Conservation (phyloP, 441 rosid genomes). For the Bruguiera hainesii region DNA sequence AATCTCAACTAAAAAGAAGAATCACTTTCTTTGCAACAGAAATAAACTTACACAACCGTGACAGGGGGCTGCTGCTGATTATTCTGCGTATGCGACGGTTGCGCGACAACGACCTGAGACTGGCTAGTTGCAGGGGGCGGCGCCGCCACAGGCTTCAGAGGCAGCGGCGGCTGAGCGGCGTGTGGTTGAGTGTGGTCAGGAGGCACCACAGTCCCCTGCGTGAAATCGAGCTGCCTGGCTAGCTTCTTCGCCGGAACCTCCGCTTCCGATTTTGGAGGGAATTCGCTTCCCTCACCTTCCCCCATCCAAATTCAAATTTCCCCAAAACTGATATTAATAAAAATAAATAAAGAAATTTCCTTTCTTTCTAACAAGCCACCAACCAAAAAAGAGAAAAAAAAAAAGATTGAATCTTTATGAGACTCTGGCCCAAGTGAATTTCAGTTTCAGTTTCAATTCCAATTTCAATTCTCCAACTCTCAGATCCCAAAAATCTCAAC, state of each 20-base stretch:
- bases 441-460: too few relatives aligned
- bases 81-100: constrained; percentile 21
- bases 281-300: constrained; percentile 34
- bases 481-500: constrained; percentile 40
- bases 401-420: constrained; percentile 9
- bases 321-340: constrained; percentile 7
- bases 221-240: constrained; percentile 80
- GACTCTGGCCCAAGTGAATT: background rate
- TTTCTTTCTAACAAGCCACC: too few relatives aligned
- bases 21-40: background rate
- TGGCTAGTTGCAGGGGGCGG: constrained; percentile 16
- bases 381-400: background rate
- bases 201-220: constrained; percentile 34
- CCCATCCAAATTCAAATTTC: constrained; percentile 32
- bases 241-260: constrained; percentile 47
- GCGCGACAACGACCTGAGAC: constrained; percentile 27
- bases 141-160: constrained; percentile 18
- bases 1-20: constrained; percentile 1
- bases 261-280: constrained; percentile 56
- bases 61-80: constrained; percentile 24
- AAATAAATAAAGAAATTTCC: constrained; percentile 12
- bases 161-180: constrained; percentile 27
- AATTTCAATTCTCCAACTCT: constrained; percentile 21
- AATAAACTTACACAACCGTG: constrained; percentile 53
- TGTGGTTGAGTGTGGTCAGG: constrained; percentile 59